Base-by-base conservation (phyloP, 495 filamentous ascomycete species). In the Entonaema liquescens region DNA sequence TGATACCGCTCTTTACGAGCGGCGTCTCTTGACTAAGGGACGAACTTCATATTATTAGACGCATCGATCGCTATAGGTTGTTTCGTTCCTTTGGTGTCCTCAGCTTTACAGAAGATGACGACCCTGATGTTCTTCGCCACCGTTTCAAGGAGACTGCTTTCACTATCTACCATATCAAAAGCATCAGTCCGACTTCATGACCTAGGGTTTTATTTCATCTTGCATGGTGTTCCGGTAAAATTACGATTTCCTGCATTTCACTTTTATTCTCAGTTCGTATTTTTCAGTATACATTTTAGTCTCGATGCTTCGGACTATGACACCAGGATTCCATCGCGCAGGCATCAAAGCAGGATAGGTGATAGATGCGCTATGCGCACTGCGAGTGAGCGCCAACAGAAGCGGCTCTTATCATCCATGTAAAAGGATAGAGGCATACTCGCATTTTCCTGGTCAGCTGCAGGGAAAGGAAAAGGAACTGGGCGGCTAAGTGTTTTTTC, bases 301-400 rank as follows among this genome's bases (percentile, higher is more conserved):
- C 42, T 59, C 25, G 40, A 35, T 65, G 42, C 63, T 47, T 73
- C 62, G 59, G 72, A 59, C 59, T 42, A 71, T 31, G 75, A 65
- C 64, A 73, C 56, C 57, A 71, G 71, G 67, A 64, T 74, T 70
- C 67, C 61, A 77, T 56, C 58, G 73, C 73, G 75, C 72, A 74
- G 66, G 70, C 75, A 77, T 75, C 70, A 72, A 59, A 70, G 70
- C 70, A 62, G 72, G 67, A 71, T 67, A 72, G 69, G 65, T 54
- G 61, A 68, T 59, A 77, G 74, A 74, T 72, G 74, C 74, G 67
- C 62, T 61, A 73, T 42, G 74, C 70, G 73, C 66, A 67, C 70
- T 68, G 67, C 67, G 74, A 68, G 74, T 65, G 70, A 62, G 68
- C 74, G 61, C 62, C 68, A 55, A 62, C 44, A 36, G 17, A 40